phyloP scores from a whole-genome alignment of 495 filamentous ascomycete species.

The Aspergillus incahuasiensis region DNA sequence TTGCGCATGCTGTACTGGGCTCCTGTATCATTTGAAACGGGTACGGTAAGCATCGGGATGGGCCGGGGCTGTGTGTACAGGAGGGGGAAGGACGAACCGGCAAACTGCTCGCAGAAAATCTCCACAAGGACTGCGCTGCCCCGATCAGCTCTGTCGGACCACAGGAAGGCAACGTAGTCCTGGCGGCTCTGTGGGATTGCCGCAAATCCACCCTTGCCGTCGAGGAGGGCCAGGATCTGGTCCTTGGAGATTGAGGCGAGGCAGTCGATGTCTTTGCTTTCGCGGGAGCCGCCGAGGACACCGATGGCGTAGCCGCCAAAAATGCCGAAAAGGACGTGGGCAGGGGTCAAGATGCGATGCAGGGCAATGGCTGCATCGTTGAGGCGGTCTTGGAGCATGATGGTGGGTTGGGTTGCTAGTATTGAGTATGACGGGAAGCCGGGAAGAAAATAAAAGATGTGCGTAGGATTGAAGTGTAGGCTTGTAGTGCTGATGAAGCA shows the following conservation, averaged over 20 bases:
- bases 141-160: constrained; percentile 8
- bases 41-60: too few species aligned
- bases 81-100: not conserved
- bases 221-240: not conserved
- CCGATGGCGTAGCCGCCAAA: constrained; percentile 4
- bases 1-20: constrained; percentile 12
- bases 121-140: constrained; percentile 4
- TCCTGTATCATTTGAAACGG: too few species aligned
- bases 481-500: too few species aligned
- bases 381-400: constrained; percentile 7
- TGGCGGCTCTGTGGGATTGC: constrained; percentile 3
- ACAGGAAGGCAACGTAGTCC: constrained; percentile 7
- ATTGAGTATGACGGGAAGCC: too few species aligned
- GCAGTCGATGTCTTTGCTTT: constrained; percentile 7
- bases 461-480: too few species aligned
- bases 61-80: too few species aligned
- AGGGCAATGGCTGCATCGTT: constrained; percentile 9
- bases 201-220: constrained; percentile 1
- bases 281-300: not conserved
- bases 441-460: too few species aligned
- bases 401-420: not conserved
- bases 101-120: constrained; percentile 10
- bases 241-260: not conserved
- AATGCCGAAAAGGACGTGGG: constrained; percentile 1
- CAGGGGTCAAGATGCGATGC: constrained; percentile 3